Evolutionary conservation across 768 basidiomycete species (phyloP), one percentile per base, ranked within the genome.

Genomic region (Suillus hirtellus): DNA sequence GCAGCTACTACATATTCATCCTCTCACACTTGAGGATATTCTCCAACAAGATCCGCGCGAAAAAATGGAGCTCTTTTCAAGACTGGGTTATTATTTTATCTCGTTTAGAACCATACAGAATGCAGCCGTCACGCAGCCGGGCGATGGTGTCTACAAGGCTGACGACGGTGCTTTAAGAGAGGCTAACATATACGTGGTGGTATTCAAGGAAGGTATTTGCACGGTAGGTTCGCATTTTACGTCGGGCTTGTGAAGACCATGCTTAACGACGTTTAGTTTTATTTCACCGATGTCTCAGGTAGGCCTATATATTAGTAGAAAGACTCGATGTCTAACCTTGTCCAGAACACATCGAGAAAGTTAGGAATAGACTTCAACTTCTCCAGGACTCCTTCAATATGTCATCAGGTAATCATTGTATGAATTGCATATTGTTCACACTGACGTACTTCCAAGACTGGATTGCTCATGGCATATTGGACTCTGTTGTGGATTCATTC

Each of bases 401-500:
- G 80, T 88, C 91, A 5, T 88, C 92, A 59, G 90, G 93, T 89
- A 67, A 61, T 83, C 69, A 27, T 24, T 24, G 52, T 27, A 40
- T 40, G 19, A 34, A 21, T 53, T n/a, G 21, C 9, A 58, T 54
- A 35, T 53, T 42, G 14, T 44, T 42, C 34, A 59, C 52, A 14
- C 43, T 38, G 24, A 43, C 21, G 31, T 34, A 34, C 43, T 24
- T 40, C 37, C 10, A 40, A 94, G 95, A 95, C 72, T 96, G 94
- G 93, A 92, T 98, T 66, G 94, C 93, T 0, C 95, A 98, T 74
- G 91, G 89, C 24, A 82, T 97, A 61, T 79, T 98, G 66, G 96
- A 97, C 70, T 96, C 94, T 1, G 88, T 98, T 60, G 95, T 98
- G 24, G 95, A 98, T 72, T 89, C 92, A 1, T 96, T 96, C 77